A percentile compares a stretch with the other conserved stretches of the same genome.
These are phyloP conservation scores for Oryza coarctata DNA, from an alignment of 176 grass and related monocot genomes.

Conservation along the genomic window DNA sequence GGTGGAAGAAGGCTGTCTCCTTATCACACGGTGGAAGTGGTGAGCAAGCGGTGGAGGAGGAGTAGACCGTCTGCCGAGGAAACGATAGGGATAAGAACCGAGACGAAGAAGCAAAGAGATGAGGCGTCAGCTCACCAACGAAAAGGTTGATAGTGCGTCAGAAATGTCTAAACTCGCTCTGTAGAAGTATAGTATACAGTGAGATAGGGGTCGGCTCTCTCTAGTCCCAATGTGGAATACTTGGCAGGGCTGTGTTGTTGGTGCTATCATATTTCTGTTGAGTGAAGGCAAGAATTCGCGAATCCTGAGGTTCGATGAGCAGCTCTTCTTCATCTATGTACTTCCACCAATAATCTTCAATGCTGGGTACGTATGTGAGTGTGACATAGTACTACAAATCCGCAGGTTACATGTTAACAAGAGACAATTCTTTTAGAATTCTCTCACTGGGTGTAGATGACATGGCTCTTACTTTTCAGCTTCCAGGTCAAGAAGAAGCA, in stretches of 20 bases:
- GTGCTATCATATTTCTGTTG: slow-evolving; percentile 60
- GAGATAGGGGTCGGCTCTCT: too few species aligned
- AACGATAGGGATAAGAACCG: too few species aligned
- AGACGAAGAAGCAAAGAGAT: too few species aligned
- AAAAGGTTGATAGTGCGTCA: too few species aligned
- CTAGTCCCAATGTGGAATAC: not conserved
- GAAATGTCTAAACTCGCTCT: too few species aligned
- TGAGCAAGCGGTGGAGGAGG: too few species aligned
- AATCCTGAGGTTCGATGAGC: slow-evolving; percentile 84
- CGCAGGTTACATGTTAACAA: not conserved
- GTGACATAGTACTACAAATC: not conserved
- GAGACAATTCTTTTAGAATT: not conserved
- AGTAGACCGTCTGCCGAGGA: too few species aligned
- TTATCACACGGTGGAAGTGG: too few species aligned
- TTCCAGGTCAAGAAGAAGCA: slow-evolving; percentile 98
- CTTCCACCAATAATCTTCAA: slow-evolving; percentile 95
- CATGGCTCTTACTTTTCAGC: slow-evolving; percentile 31
- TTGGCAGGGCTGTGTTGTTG: slow-evolving; percentile 61
- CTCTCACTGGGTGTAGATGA: not conserved
- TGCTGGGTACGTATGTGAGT: slow-evolving; percentile 49
- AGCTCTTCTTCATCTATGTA: slow-evolving; percentile 92
- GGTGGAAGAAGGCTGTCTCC: too few species aligned
- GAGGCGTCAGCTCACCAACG: too few species aligned
- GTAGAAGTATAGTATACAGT: too few species aligned
- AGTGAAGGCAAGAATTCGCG: slow-evolving; percentile 67